Evolutionary conservation across 192 early-diverging fungal genomes (phyloP), one percentile per base, ranked within the genome.

Genomic region (Dispira parvispora): DNA sequence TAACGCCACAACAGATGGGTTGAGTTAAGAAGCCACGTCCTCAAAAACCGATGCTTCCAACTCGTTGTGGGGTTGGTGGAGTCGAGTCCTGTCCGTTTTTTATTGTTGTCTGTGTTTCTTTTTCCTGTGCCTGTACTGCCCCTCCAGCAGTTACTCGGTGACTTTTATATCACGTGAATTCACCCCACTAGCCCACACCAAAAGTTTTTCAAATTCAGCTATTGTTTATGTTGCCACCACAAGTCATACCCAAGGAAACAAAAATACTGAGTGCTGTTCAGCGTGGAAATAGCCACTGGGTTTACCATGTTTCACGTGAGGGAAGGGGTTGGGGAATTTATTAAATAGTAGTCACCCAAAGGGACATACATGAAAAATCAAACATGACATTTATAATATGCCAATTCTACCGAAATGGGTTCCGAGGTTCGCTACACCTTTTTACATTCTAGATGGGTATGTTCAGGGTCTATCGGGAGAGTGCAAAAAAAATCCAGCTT

Each of bases 401-500:
- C 18, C 46, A 11, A 46, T 18, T 11, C 11, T 46, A 18, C 46
- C 46, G 18, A 18, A 46, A 18, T 11, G 18, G 46, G 18, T 11
- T n/a, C n/a, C n/a, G 18, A 18, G 18, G 46, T 46, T 13, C 18
- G 46, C 62, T 65, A 75, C 25, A 73, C 64, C 52, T 66, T 46
- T 45, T 62, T 47, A 47, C 74, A 75, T 42, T 75, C 74, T 63
- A 75, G 69, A 62, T 75, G 60, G 28, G 74, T 75, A 47, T 68
- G 56, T 10, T 57, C 70, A 20, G 74, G 74, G 45, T 75, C 74
- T 67, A 70, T 73, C 13, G 71, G 74, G 20, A 75, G 52, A 44
- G 74, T 63, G 62, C 74, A 75, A 63, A 75, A 75, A 52, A 75
- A 75, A 54, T 71, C 74, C 25, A 75, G 68, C 52, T 75, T 69